These are phyloP conservation scores for Talaromyces pinophilus DNA, from an alignment of 2,329 filamentous ascomycete species.

Conservation along the genomic window DNA sequence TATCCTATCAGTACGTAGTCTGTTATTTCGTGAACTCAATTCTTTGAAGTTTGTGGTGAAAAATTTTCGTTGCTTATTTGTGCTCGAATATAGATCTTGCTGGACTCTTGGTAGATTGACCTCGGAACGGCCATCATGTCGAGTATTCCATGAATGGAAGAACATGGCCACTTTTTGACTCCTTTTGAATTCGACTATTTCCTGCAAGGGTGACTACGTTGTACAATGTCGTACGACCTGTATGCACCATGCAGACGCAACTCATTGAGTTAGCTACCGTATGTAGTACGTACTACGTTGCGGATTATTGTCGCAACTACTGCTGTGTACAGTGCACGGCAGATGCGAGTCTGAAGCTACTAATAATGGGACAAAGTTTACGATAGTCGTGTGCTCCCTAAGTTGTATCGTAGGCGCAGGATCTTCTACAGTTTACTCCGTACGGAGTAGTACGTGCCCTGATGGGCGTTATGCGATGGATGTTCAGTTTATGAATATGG, in stretches of 20 bases:
- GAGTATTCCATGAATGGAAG: neutral
- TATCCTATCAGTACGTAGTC: neutral
- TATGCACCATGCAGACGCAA: neutral
- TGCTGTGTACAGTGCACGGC: neutral
- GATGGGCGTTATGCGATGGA: neutral
- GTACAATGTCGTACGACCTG: neutral
- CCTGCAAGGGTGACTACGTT: neutral
- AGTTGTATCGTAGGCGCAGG: neutral
- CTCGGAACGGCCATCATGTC: neutral
- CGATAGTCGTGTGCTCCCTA: neutral
- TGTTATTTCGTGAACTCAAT: neutral
- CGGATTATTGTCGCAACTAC: constrained; percentile 2
- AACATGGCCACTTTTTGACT: neutral
- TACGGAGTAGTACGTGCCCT: neutral
- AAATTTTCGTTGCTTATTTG: neutral
- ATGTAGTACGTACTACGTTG: neutral
- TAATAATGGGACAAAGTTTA: neutral
- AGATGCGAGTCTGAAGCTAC: neutral
- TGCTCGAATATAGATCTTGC: neutral
- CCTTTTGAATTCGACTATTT: neutral
- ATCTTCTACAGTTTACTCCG: neutral
- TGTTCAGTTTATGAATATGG: neutral
- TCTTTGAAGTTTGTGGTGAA: neutral
- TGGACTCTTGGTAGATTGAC: neutral
- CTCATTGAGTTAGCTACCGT: neutral